Evolutionary conservation across 1,139 yeast species (phyloP), one percentile per base, ranked within the genome.

Genomic region (Zygoascus meyerae): DNA sequence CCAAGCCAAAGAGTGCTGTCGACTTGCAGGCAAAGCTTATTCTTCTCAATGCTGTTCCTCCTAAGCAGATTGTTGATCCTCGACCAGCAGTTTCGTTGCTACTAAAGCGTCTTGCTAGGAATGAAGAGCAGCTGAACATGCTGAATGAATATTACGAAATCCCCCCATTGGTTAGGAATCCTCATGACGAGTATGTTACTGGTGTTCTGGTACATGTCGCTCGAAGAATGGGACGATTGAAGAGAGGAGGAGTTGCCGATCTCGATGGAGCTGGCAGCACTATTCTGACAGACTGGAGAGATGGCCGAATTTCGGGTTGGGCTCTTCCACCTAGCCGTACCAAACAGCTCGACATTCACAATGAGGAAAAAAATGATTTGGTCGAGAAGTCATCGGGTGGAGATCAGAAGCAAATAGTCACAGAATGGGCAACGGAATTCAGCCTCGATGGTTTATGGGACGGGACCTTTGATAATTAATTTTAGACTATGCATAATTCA

Each of bases 261-360:
- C 67, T 92, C 57, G 82, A 80, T 49, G 75, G 92, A 53, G 95
- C 98, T 10, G 96, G 95, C 35, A 67, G 78, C 58, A 74, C 86
- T 32, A 85, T 92, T 3, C 74, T 94, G 61, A 86, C 80, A 57
- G 99, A 92, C 68, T 94, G 97, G 97, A 82, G 97, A 69, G 97
- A 90, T 67, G 98, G 98, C 49, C 80, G 95, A 63, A 78, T 92
- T 57, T 69, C 83, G 48, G 96, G 97, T 41, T 92, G 97, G 96
- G 81, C 89, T 1, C 67, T 81, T 57, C 95, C 97, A 41, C 79
- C 86, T 2, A 74, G 75, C 56, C 71, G 64, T 7, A 59, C 68
- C 11, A n/a, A 15, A 8, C 26, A 26, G 34, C 45, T 15, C 6
- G 16, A 29, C 12, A 21, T 12, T 14, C 48, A 48, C 11, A 48